Conservation (phyloP, 2,329 filamentous ascomycete species). For the Talaromyces marneffei region DNA sequence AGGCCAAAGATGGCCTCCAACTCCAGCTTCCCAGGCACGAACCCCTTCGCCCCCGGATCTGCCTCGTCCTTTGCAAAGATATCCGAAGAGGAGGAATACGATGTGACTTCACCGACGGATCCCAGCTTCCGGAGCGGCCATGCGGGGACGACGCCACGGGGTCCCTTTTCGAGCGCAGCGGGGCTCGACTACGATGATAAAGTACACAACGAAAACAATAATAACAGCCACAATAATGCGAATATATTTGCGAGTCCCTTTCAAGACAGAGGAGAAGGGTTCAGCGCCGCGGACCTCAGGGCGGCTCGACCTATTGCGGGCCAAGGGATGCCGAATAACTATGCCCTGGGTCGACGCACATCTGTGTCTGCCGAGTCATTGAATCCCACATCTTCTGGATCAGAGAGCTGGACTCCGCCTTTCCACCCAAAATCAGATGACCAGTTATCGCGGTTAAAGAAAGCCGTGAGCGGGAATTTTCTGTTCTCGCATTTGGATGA, state of each 20-base stretch:
- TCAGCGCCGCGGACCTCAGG: constrained; percentile 17
- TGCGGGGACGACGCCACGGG: constrained; percentile 27
- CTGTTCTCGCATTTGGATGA: constrained; percentile 92
- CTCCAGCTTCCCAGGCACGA: constrained; percentile 67
- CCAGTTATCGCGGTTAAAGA: constrained; percentile 71
- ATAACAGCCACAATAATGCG: constrained; percentile 19
- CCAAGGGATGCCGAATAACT: constrained; percentile 68
- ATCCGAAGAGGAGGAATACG: constrained; percentile 75
- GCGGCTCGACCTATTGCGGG: constrained; percentile 23
- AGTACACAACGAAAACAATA: constrained; percentile 11
- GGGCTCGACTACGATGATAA: constrained; percentile 18
- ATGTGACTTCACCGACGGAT: constrained; percentile 70
- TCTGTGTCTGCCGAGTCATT: constrained; percentile 96
- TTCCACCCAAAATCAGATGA: constrained; percentile 75
- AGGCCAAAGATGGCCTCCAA: constrained; percentile 60
- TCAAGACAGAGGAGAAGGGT: constrained; percentile 19
- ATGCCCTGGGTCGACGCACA: constrained; percentile 86
- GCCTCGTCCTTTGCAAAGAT: constrained; percentile 56
- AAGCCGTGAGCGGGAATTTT: constrained; percentile 82
- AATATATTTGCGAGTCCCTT: constrained; percentile 32
- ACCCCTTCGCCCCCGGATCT: constrained; percentile 71
- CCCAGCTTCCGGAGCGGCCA: constrained; percentile 49
- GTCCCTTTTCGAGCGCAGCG: constrained; percentile 40
- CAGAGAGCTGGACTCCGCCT: constrained; percentile 87
- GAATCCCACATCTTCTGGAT: constrained; percentile 75